These are phyloP conservation scores for Penicillium mononematosum DNA, from an alignment of 495 filamentous ascomycete genomes.

Conservation along the genomic window DNA sequence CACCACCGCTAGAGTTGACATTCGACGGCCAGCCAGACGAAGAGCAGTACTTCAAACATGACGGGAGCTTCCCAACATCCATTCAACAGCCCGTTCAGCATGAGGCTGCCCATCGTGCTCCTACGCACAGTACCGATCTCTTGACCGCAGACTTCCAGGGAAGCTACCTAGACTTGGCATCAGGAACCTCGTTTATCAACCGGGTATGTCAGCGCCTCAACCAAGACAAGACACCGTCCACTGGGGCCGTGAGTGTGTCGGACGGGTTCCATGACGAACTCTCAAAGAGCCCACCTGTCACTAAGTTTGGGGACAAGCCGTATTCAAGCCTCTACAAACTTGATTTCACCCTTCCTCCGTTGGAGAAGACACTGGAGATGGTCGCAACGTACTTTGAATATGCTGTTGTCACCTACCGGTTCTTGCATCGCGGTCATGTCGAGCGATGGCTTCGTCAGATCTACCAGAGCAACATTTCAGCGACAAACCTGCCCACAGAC, in stretches of 20 bases:
- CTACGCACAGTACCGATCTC: slow-evolving; percentile 1
- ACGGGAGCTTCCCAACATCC: background rate
- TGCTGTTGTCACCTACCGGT: slow-evolving; percentile 2
- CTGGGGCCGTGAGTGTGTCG: background rate
- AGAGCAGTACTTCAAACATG: background rate
- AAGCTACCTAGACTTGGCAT: background rate
- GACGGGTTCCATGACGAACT: background rate
- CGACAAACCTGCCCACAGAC: background rate
- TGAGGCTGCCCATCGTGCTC: background rate
- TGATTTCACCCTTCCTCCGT: slow-evolving; percentile 4
- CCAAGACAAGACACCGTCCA: background rate
- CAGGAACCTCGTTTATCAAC: slow-evolving; percentile 3
- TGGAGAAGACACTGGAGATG: background rate
- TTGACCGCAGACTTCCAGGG: slow-evolving; percentile 1
- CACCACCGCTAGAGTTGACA: background rate
- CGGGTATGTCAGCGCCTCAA: slow-evolving; percentile 2
- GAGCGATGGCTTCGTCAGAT: slow-evolving; percentile 6
- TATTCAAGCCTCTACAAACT: slow-evolving; percentile 1
- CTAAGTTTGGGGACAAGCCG: slow-evolving; percentile 1
- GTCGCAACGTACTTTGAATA: slow-evolving; percentile 1
- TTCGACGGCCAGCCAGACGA: background rate
- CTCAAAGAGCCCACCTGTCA: background rate
- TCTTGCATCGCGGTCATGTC: slow-evolving; percentile 2
- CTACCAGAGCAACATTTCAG: slow-evolving; percentile 1
- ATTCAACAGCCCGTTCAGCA: background rate